Base-by-base conservation (phyloP, 352 stramenopile genomes). In the Pythium brachiatum region DNA sequence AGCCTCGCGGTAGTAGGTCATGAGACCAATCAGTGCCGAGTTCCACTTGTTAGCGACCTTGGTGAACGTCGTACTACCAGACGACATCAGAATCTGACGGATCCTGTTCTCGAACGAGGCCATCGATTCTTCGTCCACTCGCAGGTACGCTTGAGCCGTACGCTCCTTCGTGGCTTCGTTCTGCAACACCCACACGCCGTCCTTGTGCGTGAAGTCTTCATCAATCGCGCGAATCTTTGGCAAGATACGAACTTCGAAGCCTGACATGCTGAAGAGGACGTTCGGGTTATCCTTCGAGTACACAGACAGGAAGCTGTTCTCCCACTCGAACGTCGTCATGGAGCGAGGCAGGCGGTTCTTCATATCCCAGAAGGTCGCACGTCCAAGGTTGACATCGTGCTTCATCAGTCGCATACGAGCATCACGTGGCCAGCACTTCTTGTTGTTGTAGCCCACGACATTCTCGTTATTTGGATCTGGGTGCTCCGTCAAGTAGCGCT, bases 391-490 rank as follows among this genome's bases (percentile, higher is more conserved):
- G 5, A 99, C 98, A 76, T 99, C 98, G 55, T 99, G 96, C 75
- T 99, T 99, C 81, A 99, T 98, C 57, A 99, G 74, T 20, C 98
- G 90, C 98, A 99, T 99, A 36, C 98, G 90, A 36, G 96, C 97
- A 74, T 99, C 98, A 51, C 98, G 89, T 27, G 98, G 97, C 98
- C 98, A 99, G 73, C 98, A 99, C 72, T 99, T 99, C 74, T 99
- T 99, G 83, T 99, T 99, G 70, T 98, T 98, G 83, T 99, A 99
- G 1, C 98, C 97, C 32, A 99, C 97, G 43, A 99, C 94, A 68
- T 99, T 99, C 68, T 99, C 97, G 76, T 99, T 99, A 79, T 99
- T 99, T 12, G 98, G 98, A 75, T 99, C 98, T 21, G 98, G 98
- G 68, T 99, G 96, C 72, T 99, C 98, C 13, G 98, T 99, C 57